These are phyloP conservation scores for Candida golubevii DNA, from an alignment of 805 yeast genomes.

Conservation along the genomic window DNA sequence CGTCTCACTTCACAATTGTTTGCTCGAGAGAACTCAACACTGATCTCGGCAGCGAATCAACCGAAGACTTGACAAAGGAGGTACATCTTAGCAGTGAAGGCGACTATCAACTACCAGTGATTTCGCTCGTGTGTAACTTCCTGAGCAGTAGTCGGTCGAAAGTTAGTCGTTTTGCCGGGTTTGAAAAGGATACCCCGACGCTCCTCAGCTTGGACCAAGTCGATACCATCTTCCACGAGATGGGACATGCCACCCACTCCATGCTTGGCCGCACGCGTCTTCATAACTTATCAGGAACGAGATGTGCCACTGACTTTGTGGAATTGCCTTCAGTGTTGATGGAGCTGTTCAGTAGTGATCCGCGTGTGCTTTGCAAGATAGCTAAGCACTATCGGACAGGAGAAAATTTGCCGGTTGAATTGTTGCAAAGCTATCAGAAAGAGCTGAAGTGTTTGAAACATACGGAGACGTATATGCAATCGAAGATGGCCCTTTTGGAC, in stretches of 20 bases:
- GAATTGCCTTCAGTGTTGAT: conserved; percentile 94
- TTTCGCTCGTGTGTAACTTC: conserved; percentile 86
- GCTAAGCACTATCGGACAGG: conserved; percentile 72
- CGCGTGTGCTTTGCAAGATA: conserved; percentile 65
- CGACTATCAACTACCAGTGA: conserved; percentile 78
- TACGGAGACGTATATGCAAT: conserved; percentile 80
- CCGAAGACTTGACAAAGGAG: conserved; percentile 19
- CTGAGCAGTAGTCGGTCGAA: conserved; percentile 4
- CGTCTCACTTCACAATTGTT: conserved; percentile 94
- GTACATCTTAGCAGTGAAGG: conserved; percentile 42
- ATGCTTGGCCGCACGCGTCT: conserved; percentile 89
- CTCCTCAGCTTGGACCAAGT: conserved; percentile 71
- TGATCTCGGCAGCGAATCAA: conserved; percentile 29
- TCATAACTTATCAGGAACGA: conserved; percentile 90
- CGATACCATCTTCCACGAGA: conserved; percentile 93
- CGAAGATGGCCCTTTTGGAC: conserved; percentile 85
- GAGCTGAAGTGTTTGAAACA: conserved; percentile 52
- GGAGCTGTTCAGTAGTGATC: conserved; percentile 88
- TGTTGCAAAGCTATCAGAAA: conserved; percentile 48
- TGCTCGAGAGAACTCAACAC: conserved; percentile 77
- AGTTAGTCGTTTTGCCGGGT: conserved; percentile 27
- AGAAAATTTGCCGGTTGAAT: conserved; percentile 48
- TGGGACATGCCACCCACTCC: conserved; percentile 99
- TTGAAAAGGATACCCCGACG: conserved; percentile 37
- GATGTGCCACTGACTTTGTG: conserved; percentile 95